Base-by-base conservation (phyloP, 1,139 yeast species). In the Pichia sp. region DNA sequence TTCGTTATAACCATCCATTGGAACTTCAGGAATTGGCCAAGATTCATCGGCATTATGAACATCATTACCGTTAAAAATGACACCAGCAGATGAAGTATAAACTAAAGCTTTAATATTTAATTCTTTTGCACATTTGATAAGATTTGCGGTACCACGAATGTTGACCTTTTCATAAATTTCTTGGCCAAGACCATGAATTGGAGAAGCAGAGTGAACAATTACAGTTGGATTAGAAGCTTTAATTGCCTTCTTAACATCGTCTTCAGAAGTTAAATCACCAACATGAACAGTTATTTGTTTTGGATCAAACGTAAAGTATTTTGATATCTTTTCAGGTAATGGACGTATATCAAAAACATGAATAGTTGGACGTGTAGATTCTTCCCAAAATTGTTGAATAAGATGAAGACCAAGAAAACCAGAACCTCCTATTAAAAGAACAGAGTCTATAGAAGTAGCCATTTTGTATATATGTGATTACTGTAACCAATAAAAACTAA, bases 81-180 rank as follows among this genome's bases (percentile, higher is more conserved):
- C 99, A 58, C 99, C 98, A 0, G 99, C 98, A 0, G 97, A 89
- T 0, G 98, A 90, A 0, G 99, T 95, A 70, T 91, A 93, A 1
- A 95, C 95, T 49, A 95, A 74, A 0, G 93, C 95, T 53, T 77
- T 77, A 8, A 67, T 56, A 3, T 86, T 75, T 48, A 73, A 62
- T 46, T 71, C 72, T 64, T 82, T 77, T 30, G 91, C 83, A 44
- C 85, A 87, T 44, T 79, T 73, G 45, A 93, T 71, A 42, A 93
- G 77, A 59, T 85, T 87, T 53, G 76, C 72, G 3, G 99, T 95
- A 42, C 99, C 99, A 49, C 81, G 79, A 31, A 95, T 95, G 63
- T 95, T 95, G 50, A 95, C 99, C 64, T 87, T 87, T 61, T 84
- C 85, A 69, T 93, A 93, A 46, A 93, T 79, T 39, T 79, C 83